These are phyloP conservation scores for Alternaria sp. DNA, from an alignment of 2,329 filamentous ascomycete genomes.

Conservation along the genomic window DNA sequence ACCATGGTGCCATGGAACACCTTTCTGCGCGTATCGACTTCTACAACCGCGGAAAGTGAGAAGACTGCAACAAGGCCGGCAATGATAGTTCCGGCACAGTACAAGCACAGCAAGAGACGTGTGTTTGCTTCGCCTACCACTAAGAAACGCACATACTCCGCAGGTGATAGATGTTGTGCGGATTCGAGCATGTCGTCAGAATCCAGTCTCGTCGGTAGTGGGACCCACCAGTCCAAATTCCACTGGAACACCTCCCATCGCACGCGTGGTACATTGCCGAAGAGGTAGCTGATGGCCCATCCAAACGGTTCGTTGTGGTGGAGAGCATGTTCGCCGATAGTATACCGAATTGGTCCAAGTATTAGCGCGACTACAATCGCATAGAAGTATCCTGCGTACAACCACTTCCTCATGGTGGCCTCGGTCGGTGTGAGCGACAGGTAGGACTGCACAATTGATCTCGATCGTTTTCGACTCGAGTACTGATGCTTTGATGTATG, in stretches of 20 bases:
- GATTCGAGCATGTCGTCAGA: conserved; percentile 20
- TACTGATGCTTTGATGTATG: conserved; percentile 32
- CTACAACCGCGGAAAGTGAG: conserved; percentile 76
- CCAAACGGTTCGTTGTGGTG: conserved; percentile 81
- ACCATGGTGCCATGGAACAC: conserved; percentile 99
- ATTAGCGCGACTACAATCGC: conserved; percentile 70
- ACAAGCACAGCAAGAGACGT: conserved; percentile 77
- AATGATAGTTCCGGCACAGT: conserved; percentile 76
- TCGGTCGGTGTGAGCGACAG: conserved; percentile 82
- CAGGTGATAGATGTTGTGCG: conserved; percentile 44
- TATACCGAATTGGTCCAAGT: conserved; percentile 74
- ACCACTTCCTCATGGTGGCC: conserved; percentile 79
- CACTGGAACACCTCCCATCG: conserved; percentile 74
- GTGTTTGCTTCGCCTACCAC: conserved; percentile 80
- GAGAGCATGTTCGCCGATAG: conserved; percentile 74
- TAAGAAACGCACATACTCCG: conserved; percentile 70
- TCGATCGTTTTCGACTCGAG: conserved; percentile 39
- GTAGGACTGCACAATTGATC: conserved; percentile 67
- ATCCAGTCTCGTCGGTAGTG: conserved; percentile 65
- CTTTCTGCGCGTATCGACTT: conserved; percentile 95
- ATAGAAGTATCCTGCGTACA: conserved; percentile 85
- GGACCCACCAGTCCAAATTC: conserved; percentile 78
- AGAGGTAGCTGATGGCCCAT: conserved; percentile 89
- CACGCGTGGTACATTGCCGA: conserved; percentile 79
- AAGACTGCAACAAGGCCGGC: conserved; percentile 79